Conservation (phyloP, 345 rosid genomes). For the Kandelia obovata region DNA sequence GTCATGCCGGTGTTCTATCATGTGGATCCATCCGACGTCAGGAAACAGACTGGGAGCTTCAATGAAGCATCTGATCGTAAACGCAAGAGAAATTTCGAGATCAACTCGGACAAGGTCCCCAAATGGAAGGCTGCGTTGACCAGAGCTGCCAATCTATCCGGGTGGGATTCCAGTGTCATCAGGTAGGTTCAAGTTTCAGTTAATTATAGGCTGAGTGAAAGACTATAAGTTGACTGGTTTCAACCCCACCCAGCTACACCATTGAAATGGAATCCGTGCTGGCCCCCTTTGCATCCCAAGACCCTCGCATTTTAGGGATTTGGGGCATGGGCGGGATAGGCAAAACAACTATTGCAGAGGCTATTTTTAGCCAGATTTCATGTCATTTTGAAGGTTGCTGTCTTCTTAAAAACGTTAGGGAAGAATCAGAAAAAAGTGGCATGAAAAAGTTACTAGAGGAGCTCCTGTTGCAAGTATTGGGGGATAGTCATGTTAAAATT, state of each 20-base stretch:
- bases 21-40: neutral
- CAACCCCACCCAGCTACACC: neutral
- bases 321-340: slow-evolving; percentile 23
- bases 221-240: neutral
- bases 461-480: neutral
- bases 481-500: neutral
- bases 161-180: too few relatives aligned
- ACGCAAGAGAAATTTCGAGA: neutral
- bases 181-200: too few relatives aligned
- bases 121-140: too few relatives aligned
- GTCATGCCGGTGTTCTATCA: neutral
- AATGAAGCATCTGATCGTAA: neutral
- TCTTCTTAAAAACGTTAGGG: slow-evolving; percentile 10
- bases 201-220: too few relatives aligned
- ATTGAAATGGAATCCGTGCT: too few relatives aligned
- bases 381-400: slow-evolving; percentile 2
- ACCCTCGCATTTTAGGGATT: slow-evolving; percentile 2
- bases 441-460: neutral
- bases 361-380: neutral
- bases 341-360: slow-evolving; percentile 14
- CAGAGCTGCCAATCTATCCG: too few relatives aligned
- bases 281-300: neutral
- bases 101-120: neutral
- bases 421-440: neutral
- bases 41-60: neutral